phyloP scores from a whole-genome alignment of 2,329 filamentous ascomycete species.

The Fusarium metavorans region DNA sequence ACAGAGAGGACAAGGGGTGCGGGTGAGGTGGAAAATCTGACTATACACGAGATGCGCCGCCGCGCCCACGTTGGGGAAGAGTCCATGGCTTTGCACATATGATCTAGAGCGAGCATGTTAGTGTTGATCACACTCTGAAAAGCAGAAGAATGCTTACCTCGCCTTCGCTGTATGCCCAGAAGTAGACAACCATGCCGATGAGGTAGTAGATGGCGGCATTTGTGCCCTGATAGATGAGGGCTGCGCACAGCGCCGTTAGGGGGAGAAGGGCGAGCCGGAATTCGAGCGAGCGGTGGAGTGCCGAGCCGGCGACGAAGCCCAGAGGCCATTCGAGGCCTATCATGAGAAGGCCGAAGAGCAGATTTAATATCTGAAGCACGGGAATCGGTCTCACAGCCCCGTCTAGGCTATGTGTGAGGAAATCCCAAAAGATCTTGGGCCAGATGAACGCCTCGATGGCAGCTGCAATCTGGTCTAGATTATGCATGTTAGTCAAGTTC shows the following conservation, averaged over 20 bases:
- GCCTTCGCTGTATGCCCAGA: slow-evolving; percentile 97
- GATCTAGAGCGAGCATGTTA: slow-evolving; percentile 59
- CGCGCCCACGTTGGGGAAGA: slow-evolving; percentile 66
- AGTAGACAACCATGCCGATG: slow-evolving; percentile 87
- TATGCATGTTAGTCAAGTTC: slow-evolving; percentile 41
- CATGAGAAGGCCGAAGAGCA: slow-evolving; percentile 82
- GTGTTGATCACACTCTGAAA: background rate
- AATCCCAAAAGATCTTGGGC: slow-evolving; percentile 99
- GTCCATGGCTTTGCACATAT: slow-evolving; percentile 79
- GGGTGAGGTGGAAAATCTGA: slow-evolving; percentile 21
- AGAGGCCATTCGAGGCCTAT: slow-evolving; percentile 94
- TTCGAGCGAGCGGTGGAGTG: slow-evolving; percentile 89
- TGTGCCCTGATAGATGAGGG: slow-evolving; percentile 90
- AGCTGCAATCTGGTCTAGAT: slow-evolving; percentile 86
- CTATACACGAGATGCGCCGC: slow-evolving; percentile 41
- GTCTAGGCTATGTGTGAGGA: slow-evolving; percentile 91
- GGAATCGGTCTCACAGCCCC: slow-evolving; percentile 88
- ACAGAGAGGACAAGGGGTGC: slow-evolving; percentile 12
- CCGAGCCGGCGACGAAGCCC: slow-evolving; percentile 78
- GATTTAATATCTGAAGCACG: slow-evolving; percentile 88
- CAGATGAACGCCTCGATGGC: slow-evolving; percentile 93
- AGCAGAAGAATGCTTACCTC: slow-evolving; percentile 72
- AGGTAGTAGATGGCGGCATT: slow-evolving; percentile 94
- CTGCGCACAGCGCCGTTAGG: slow-evolving; percentile 77
- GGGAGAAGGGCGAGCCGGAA: slow-evolving; percentile 86